Conservation (phyloP, 352 stramenopile species). For the Globisporangium sylvaticum region DNA sequence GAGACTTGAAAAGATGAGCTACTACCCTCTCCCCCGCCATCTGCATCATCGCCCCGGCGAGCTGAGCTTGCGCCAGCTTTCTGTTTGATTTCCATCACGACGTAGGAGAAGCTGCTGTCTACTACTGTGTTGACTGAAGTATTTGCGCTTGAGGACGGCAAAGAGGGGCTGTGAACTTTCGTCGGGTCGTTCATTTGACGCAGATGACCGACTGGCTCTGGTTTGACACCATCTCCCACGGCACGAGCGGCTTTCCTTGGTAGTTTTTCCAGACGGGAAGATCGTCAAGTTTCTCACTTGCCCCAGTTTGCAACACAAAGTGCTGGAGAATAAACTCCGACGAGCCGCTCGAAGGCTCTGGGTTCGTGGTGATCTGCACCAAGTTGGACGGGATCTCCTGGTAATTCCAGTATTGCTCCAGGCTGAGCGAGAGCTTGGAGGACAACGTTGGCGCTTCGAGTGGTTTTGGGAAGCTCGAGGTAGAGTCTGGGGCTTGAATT, state of each 20-base stretch:
- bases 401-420: conserved; percentile 72
- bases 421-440: conserved; percentile 30
- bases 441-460: conserved; percentile 16
- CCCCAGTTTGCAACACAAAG: conserved; percentile 44
- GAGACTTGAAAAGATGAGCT: conserved; percentile 13
- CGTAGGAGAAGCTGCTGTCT: conserved; percentile 35
- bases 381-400: conserved; percentile 38
- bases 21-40: conserved; percentile 14
- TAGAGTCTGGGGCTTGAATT: background rate
- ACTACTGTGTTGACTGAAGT: background rate
- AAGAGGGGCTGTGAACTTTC: background rate
- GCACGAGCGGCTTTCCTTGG: conserved; percentile 38
- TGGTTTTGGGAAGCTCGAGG: background rate
- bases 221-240: conserved; percentile 43
- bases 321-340: conserved; percentile 42
- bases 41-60: background rate
- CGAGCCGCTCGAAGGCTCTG: conserved; percentile 6
- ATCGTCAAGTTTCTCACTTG: conserved; percentile 40
- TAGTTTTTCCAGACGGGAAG: conserved; percentile 59
- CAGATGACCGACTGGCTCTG: conserved; percentile 40
- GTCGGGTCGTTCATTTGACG: conserved; percentile 39
- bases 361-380: conserved; percentile 35
- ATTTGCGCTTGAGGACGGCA: background rate
- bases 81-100: conserved; percentile 37
- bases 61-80: conserved; percentile 3